phyloP scores from a whole-genome alignment of 2,329 filamentous ascomycete species.

The Trichoderma semiorbis region DNA sequence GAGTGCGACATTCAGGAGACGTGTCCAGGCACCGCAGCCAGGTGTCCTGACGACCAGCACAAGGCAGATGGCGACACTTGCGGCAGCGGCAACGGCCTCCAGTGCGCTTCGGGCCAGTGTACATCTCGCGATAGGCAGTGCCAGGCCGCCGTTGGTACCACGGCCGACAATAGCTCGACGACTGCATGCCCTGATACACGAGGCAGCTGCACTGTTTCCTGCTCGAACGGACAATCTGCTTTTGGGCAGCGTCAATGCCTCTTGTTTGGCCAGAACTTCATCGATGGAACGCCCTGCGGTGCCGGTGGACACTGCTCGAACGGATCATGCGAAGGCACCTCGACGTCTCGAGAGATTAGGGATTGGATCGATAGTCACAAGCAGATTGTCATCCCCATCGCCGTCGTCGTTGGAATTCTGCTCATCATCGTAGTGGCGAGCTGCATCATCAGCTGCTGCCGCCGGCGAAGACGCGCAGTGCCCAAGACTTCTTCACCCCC shows the following conservation, averaged over 20 bases:
- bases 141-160: slow-evolving; percentile 73
- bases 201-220: slow-evolving; percentile 69
- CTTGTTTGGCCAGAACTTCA: slow-evolving; percentile 81
- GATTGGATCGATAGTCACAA: slow-evolving; percentile 77
- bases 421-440: slow-evolving; percentile 64
- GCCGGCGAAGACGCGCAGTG: slow-evolving; percentile 26
- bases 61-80: slow-evolving; percentile 69
- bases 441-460: slow-evolving; percentile 57
- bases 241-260: slow-evolving; percentile 54
- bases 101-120: slow-evolving; percentile 90
- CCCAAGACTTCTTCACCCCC: slow-evolving; percentile 23
- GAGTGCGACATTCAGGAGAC: slow-evolving; percentile 81
- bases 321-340: slow-evolving; percentile 71
- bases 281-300: slow-evolving; percentile 84
- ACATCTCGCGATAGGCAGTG: slow-evolving; percentile 90
- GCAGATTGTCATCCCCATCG: slow-evolving; percentile 77
- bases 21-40: slow-evolving; percentile 68
- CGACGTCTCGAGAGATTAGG: slow-evolving; percentile 65
- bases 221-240: slow-evolving; percentile 47
- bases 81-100: slow-evolving; percentile 63
- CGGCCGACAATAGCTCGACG: slow-evolving; percentile 71
- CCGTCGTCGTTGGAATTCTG: slow-evolving; percentile 66
- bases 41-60: slow-evolving; percentile 71
- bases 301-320: slow-evolving; percentile 77
- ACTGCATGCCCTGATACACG: slow-evolving; percentile 61